These are phyloP conservation scores for Pulicaria dysenterica DNA, from an alignment of 129 eudicot species.

Conservation along the genomic window DNA sequence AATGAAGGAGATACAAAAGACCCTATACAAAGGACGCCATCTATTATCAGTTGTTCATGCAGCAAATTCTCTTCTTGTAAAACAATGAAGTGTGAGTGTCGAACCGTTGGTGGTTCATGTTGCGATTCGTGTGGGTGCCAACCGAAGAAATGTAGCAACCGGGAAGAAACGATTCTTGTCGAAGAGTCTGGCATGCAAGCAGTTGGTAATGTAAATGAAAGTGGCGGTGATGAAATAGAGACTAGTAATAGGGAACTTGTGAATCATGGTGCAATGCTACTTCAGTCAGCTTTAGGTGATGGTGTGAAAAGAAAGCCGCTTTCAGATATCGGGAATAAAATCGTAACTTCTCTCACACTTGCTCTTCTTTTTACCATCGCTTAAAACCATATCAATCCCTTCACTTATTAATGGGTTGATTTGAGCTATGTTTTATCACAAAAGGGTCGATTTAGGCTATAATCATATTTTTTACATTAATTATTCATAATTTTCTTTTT, in stretches of 20 bases:
- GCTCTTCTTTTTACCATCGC: neutral
- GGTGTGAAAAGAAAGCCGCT: constrained; percentile 65
- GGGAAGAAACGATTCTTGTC: constrained; percentile 26
- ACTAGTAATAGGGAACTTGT: constrained; percentile 50
- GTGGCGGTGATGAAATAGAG: constrained; percentile 36
- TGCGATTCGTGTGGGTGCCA: constrained; percentile 61
- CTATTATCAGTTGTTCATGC: constrained; percentile 66
- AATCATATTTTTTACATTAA: too few relatives aligned
- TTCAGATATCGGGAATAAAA: constrained; percentile 81
- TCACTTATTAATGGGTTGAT: neutral
- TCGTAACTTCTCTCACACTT: constrained; percentile 41
- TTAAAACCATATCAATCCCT: too few relatives aligned
- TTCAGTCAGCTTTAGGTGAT: constrained; percentile 58
- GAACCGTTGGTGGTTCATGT: constrained; percentile 55
- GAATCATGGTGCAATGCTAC: constrained; percentile 75
- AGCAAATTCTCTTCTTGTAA: constrained; percentile 67
- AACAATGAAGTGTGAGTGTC: constrained; percentile 84
- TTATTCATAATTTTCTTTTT: too few relatives aligned
- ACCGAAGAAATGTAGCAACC: constrained; percentile 63
- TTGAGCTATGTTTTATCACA: neutral
- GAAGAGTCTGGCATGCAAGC: constrained; percentile 1
- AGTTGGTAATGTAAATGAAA: constrained; percentile 9
- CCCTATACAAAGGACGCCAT: constrained; percentile 22
- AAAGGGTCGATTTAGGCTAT: neutral
- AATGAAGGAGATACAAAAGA: constrained; percentile 21